Evolutionary conservation across 1,284 basidiomycete species (phyloP).

Genomic region (Cystobasidiaceae sp.): DNA sequence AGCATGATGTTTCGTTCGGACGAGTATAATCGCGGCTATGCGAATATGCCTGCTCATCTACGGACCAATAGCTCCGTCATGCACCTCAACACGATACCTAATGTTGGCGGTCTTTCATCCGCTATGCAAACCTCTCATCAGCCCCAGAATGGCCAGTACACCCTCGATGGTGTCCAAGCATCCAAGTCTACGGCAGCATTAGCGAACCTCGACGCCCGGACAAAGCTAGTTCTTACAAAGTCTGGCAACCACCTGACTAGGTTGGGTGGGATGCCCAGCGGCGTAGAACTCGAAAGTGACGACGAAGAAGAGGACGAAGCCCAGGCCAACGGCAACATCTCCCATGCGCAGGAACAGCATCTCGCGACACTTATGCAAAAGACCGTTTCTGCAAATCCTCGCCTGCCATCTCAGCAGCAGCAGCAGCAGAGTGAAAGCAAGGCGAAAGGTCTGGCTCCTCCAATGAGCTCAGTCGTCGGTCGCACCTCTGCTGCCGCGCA

Average conservation of each 20-base stretch:
- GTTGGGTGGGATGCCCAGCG: constrained; percentile 56
- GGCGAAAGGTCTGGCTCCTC: no score
- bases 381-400: no score
- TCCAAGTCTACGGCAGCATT: constrained; percentile 63
- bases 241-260: constrained; percentile 17
- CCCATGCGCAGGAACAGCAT: neutral
- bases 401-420: no score
- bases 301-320: constrained; percentile 56
- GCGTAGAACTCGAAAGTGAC: constrained; percentile 63
- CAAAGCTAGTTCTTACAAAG: constrained; percentile 21
- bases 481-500: no score
- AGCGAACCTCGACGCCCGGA: constrained; percentile 35
- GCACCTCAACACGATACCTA: constrained; percentile 18
- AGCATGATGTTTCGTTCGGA: constrained; percentile 19
- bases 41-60: constrained; percentile 29
- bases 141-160: neutral
- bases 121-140: no score
- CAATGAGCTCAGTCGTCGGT: no score
- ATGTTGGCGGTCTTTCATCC: constrained; percentile 1
- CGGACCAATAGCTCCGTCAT: constrained; percentile 15
- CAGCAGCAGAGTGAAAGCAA: no score
- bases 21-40: constrained; percentile 2
- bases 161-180: constrained; percentile 49
- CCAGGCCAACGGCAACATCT: constrained; percentile 14
- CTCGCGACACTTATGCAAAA: no score